Conservation (phyloP, 768 basidiomycete genomes). For the Pleurotus sapidus region DNA sequence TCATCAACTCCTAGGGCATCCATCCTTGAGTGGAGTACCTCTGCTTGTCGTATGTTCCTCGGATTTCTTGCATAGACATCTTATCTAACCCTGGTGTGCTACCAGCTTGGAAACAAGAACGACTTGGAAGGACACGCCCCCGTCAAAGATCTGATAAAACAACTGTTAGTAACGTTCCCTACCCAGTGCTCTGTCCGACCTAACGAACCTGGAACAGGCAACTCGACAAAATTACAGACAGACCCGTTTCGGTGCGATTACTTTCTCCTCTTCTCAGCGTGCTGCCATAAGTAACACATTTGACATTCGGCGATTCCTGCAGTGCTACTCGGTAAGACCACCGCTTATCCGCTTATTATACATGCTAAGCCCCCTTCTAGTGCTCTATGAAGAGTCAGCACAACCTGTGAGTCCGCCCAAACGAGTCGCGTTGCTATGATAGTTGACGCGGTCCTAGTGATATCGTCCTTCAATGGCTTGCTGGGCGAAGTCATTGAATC, state of each 20-base stretch:
- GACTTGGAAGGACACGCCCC: slow-evolving; percentile 74
- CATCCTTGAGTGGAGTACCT: slow-evolving; percentile 67
- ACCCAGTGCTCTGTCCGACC: background rate
- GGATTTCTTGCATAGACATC: background rate
- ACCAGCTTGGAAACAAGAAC: slow-evolving; percentile 89
- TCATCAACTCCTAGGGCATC: slow-evolving; percentile 71
- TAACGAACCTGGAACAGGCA: slow-evolving; percentile 37
- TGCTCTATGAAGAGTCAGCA: slow-evolving; percentile 97
- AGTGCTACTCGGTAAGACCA: slow-evolving; percentile 77
- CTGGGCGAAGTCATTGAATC: slow-evolving; percentile 66
- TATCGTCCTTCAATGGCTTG: slow-evolving; percentile 86
- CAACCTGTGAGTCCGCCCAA: slow-evolving; percentile 61
- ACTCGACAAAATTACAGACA: slow-evolving; percentile 74
- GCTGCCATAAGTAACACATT: background rate
- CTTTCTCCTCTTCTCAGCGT: background rate
- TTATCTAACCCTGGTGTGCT: background rate
- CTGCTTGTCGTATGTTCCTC: slow-evolving; percentile 68
- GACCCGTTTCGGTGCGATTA: slow-evolving; percentile 82
- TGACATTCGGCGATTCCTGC: background rate
- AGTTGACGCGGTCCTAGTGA: slow-evolving; percentile 44
- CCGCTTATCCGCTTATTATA: background rate
- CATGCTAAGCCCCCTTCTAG: slow-evolving; percentile 33
- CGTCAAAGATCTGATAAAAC: slow-evolving; percentile 81
- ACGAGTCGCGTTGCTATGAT: background rate
- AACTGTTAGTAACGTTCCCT: slow-evolving; percentile 48